phyloP scores from a whole-genome alignment of 2,329 filamentous ascomycete genomes.

The Ophiostoma ulmi region DNA sequence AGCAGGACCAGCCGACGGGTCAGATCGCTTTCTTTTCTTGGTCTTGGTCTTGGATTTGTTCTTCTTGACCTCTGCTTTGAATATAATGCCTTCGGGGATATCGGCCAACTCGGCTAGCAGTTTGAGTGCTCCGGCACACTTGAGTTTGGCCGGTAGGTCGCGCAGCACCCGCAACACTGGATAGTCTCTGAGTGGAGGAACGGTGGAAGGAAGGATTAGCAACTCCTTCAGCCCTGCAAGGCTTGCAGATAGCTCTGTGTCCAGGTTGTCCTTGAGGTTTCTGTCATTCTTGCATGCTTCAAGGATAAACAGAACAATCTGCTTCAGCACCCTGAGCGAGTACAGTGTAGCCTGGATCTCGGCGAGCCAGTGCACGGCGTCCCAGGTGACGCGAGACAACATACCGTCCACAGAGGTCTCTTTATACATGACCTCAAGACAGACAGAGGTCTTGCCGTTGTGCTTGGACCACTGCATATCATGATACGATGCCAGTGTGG shows the following conservation, averaged over 20 bases:
- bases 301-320: slow-evolving; percentile 41
- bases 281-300: background rate
- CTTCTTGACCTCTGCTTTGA: slow-evolving; percentile 12
- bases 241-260: background rate
- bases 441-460: slow-evolving; percentile 34
- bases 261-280: background rate
- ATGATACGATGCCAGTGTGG: slow-evolving; percentile 36
- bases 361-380: slow-evolving; percentile 55
- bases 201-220: slow-evolving; percentile 5
- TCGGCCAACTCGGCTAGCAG: slow-evolving; percentile 21
- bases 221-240: background rate
- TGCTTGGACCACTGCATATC: slow-evolving; percentile 35
- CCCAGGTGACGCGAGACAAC: slow-evolving; percentile 45
- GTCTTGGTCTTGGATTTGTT: slow-evolving; percentile 15
- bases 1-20: background rate
- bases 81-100: slow-evolving; percentile 20
- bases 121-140: slow-evolving; percentile 16
- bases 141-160: slow-evolving; percentile 23
- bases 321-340: slow-evolving; percentile 53
- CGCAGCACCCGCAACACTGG: slow-evolving; percentile 23
- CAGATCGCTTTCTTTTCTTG: slow-evolving; percentile 23
- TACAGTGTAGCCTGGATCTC: slow-evolving; percentile 58
- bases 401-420: slow-evolving; percentile 31
- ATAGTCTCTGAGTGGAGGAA: slow-evolving; percentile 23
- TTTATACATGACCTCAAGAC: slow-evolving; percentile 32